Evolutionary conservation across 352 stramenopile genomes (phyloP).

Genomic region (Stephanocyclus meneghinianus): DNA sequence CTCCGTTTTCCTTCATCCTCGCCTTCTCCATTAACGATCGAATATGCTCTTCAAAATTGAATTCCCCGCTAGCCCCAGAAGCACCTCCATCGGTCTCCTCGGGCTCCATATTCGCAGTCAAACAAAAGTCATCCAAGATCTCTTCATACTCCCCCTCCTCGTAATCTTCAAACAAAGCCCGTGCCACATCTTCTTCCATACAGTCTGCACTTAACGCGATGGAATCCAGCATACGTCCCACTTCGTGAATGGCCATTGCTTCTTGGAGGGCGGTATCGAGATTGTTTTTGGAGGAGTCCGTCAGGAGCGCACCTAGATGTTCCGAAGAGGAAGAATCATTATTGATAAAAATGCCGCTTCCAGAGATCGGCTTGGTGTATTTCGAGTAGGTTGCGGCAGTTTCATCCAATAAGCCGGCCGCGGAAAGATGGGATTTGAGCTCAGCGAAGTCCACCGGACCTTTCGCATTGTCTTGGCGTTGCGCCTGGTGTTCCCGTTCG

Average conservation of each 20-base stretch:
- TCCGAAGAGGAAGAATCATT: not conserved
- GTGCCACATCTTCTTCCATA: conserved; percentile 81
- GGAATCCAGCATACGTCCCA: conserved; percentile 68
- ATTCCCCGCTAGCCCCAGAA: conserved; percentile 39
- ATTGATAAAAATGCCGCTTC: conserved; percentile 55
- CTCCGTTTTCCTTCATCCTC: conserved; percentile 44
- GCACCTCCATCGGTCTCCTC: conserved; percentile 33
- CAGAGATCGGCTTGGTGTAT: conserved; percentile 71
- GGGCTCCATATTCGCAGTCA: conserved; percentile 70
- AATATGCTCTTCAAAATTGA: conserved; percentile 82
- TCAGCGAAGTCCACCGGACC: conserved; percentile 24
- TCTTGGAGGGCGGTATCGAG: conserved; percentile 35
- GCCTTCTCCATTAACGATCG: conserved; percentile 72
- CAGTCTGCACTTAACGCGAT: conserved; percentile 76
- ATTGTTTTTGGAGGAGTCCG: conserved; percentile 40
- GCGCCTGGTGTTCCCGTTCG: conserved; percentile 12
- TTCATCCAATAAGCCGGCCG: conserved; percentile 62
- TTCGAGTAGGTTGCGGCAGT: conserved; percentile 69
- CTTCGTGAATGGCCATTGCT: conserved; percentile 60
- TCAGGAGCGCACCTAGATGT: conserved; percentile 17
- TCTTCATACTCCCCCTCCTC: conserved; percentile 76
- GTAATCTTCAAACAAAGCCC: conserved; percentile 74
- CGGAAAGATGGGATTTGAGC: conserved; percentile 33
- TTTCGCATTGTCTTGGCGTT: not conserved
- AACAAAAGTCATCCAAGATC: conserved; percentile 81